Conservation (phyloP, 2,329 filamentous ascomycete species). For the Fusarium anguioides region DNA sequence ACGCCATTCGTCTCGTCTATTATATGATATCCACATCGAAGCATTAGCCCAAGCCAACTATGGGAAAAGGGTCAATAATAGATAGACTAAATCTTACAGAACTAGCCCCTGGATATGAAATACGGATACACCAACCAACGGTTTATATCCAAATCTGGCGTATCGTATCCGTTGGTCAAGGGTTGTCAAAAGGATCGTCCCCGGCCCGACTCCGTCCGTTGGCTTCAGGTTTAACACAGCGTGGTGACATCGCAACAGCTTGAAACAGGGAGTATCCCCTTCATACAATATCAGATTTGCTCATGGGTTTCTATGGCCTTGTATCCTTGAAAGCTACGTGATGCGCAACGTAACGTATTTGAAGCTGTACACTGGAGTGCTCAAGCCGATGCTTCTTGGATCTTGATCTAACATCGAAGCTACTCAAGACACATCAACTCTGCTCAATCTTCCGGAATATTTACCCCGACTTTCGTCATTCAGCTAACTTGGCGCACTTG, state of each 20-base stretch:
- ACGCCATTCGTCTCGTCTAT: constrained; percentile 12
- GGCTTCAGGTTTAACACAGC: neutral
- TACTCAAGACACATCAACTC: neutral
- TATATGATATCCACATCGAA: constrained; percentile 6
- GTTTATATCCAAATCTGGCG: neutral
- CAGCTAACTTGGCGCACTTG: too few species aligned
- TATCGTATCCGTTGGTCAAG: neutral
- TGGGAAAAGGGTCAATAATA: neutral
- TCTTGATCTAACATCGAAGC: neutral
- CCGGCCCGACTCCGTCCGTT: constrained; percentile 16
- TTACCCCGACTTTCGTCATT: neutral
- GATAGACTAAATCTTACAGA: constrained; percentile 6
- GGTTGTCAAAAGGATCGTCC: constrained; percentile 6
- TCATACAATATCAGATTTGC: neutral
- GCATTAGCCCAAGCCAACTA: constrained; percentile 7
- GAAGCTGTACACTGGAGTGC: neutral
- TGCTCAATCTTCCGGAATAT: neutral
- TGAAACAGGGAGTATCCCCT: neutral
- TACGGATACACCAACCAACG: neutral
- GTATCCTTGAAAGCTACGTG: neutral
- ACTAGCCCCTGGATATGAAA: constrained; percentile 4
- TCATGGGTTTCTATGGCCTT: neutral
- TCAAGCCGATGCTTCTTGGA: neutral
- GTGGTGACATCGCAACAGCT: neutral
- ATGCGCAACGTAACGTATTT: neutral